Conservation (phyloP, 768 basidiomycete genomes). For the Rossbeevera mucosa region DNA sequence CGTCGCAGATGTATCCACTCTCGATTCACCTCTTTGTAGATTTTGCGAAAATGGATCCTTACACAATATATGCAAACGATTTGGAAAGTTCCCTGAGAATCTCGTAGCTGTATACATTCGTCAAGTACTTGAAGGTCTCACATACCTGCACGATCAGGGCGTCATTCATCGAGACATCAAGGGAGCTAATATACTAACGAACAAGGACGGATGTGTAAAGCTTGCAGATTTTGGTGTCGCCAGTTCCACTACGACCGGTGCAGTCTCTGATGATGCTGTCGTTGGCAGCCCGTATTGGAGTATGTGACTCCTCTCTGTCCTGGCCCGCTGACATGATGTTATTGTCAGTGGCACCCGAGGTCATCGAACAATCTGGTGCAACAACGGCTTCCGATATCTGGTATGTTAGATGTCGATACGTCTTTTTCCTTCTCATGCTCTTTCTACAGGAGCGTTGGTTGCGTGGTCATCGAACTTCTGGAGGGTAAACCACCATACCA, state of each 20-base stretch:
- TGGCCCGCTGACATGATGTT: conserved; percentile 2
- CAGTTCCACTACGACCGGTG: conserved; percentile 67
- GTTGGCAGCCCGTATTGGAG: conserved; percentile 99
- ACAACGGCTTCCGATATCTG: conserved; percentile 98
- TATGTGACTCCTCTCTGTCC: conserved; percentile 36
- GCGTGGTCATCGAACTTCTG: conserved; percentile 91
- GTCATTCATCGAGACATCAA: conserved; percentile 99
- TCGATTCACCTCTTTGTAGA: conserved; percentile 28
- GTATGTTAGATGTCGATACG: conserved; percentile 35
- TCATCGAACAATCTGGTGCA: conserved; percentile 96
- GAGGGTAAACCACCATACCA: conserved; percentile 94
- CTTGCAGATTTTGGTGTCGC: conserved; percentile 99
- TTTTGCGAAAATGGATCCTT: conserved; percentile 99
- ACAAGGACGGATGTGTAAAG: conserved; percentile 97
- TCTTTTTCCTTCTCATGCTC: background rate
- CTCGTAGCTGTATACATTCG: conserved; percentile 96
- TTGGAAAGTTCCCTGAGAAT: conserved; percentile 97
- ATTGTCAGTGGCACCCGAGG: conserved; percentile 88
- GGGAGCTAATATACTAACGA: conserved; percentile 96
- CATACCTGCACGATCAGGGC: conserved; percentile 98
- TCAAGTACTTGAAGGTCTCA: conserved; percentile 91
- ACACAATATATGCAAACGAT: conserved; percentile 91
- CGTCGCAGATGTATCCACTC: background rate
- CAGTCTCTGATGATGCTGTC: conserved; percentile 81
- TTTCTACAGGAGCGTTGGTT: conserved; percentile 72